Evolutionary conservation across 106 monocot species (phyloP), one percentile per base, ranked within the genome.

Genomic region (Acorus gramineus): DNA sequence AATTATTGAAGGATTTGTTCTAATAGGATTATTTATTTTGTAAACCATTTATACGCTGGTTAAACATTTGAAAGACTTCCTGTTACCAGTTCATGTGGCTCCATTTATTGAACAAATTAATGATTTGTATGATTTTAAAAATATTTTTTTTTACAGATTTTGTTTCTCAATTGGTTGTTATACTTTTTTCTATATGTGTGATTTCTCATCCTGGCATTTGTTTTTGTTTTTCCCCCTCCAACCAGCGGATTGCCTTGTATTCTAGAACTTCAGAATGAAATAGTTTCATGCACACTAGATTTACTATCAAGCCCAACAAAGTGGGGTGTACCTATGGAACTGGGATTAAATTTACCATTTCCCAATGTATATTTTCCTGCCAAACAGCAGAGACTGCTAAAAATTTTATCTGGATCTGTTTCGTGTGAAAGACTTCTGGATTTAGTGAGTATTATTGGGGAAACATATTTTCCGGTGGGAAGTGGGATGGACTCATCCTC

Each of bases 261-360:
- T 13, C 51, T 74, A 49, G 80, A 90, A 12, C 74, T 90, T 76
- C 81, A 90, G 48, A 69, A 61, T 70, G 82, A 70, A 52, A 14
- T 87, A 9, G 64, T 90, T 11, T 82, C 77, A 44, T 81, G 80
- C 4, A 67, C 75, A 49, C 57, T 86, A 57, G 90, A 96, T 75
- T 62, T 83, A 11, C 76, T 90, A 65, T 82, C 76, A 13, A 82
- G 85, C 71, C 90, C 95, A 69, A 90, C 82, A 80, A 47, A 68
- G 43, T 95, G 90, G 94, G 82, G 78, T 28, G 46, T 90, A 45
- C 62, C 81, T 53, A 80, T 75, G 72, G 84, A 86, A 64, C 50
- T 82, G 65, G 86, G 82, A 47, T 52, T 82, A 47, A 86, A 74
- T 47, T 74, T 66, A 63, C 86, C 84, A 12, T 74, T 76, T 80